Evolutionary conservation across 352 stramenopile genomes (phyloP), one percentile per base, ranked within the genome.

Genomic region (Pythium dissotocum): DNA sequence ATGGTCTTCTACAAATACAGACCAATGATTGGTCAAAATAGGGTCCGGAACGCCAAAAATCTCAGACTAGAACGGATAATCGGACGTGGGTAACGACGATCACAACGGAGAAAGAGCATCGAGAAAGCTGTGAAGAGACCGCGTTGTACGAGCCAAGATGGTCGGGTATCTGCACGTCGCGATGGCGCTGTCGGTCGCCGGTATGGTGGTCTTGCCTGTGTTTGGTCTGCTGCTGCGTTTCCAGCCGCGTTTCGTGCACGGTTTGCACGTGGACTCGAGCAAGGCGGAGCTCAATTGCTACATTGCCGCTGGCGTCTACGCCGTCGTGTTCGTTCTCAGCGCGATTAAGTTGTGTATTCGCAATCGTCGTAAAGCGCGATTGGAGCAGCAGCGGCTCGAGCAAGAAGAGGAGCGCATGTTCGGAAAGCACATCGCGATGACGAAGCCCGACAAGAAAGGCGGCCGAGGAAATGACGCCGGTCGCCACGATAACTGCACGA

Each of bases 271-370:
- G 35, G 75, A 77, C 24, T 36, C 78, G 10, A 70, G 44, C 21
- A 65, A 64, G 1, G 85, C 82, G 6, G 81, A 87, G 70, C 44
- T 64, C 59, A 90, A 93, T 60, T 93, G 85, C 67, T 90, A 86
- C 63, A 65, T 91, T 33, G 76, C 76, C 2, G 79, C 75, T 30
- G 73, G 65, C 13, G 71, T 77, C 61, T 93, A 93, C 65, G 74
- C 66, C 40, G 75, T 46, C 36, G 67, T 83, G 4, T 79, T 84
- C 33, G 28, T 90, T 30, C n/a, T 75, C 6, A 82, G 73, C 28
- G 21, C 44, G 3, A 24, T 72, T 21, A 21, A 66, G 53, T 60
- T 85, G 6, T 63, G 69, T 18, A 10, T 77, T 13, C 63, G 71
- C 46, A 58, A 35, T 28, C 59, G 74, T 30, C 32, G n/a, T 26